These are phyloP conservation scores for Colletotrichum incanum DNA, from an alignment of 2,329 filamentous ascomycete species.

Conservation along the genomic window DNA sequence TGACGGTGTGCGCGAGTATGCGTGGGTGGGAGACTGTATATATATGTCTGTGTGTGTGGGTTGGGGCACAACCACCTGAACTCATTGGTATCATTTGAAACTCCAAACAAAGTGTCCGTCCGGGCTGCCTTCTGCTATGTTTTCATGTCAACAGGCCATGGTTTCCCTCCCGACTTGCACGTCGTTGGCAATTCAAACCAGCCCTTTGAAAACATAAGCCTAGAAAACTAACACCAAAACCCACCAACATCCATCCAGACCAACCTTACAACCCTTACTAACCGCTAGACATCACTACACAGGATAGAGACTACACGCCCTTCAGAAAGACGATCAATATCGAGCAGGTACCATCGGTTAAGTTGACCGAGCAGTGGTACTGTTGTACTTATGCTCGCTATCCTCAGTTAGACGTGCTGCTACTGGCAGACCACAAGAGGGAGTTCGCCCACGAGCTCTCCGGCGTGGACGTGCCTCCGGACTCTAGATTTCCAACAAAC, in stretches of 20 bases:
- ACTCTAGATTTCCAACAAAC: too few species aligned
- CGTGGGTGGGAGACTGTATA: too few species aligned
- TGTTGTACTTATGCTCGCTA: too few species aligned
- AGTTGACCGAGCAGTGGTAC: too few species aligned
- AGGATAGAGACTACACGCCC: background rate
- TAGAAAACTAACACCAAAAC: background rate
- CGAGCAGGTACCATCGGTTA: too few species aligned
- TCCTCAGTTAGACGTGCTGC: too few species aligned
- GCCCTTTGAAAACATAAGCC: background rate
- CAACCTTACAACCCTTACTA: background rate
- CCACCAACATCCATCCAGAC: background rate
- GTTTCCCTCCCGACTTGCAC: background rate
- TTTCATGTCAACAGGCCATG: slow-evolving; percentile 1
- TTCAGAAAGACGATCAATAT: background rate
- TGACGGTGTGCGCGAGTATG: background rate
- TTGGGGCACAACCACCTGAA: background rate
- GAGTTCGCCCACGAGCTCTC: too few species aligned
- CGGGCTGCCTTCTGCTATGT: slow-evolving; percentile 7
- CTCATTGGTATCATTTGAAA: slow-evolving; percentile 25
- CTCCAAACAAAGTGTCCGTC: slow-evolving; percentile 14
- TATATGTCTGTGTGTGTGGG: background rate
- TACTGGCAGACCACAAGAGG: too few species aligned
- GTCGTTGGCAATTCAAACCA: background rate
- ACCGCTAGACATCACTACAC: background rate
- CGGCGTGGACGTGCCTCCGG: too few species aligned